phyloP scores from a whole-genome alignment of 352 stramenopile genomes.

The Pythium aphanidermatum region DNA sequence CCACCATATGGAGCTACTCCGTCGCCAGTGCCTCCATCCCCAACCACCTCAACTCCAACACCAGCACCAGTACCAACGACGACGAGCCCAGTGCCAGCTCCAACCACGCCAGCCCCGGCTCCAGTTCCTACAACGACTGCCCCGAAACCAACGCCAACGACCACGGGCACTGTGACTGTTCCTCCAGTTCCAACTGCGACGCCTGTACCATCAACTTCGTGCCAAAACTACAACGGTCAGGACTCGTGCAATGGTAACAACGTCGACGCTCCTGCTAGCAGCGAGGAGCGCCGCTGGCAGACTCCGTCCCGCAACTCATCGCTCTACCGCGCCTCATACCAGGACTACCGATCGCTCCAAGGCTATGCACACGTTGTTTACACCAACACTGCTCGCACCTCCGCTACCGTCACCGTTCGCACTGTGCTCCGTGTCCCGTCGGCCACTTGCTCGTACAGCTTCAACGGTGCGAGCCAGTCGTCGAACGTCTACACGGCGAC shows the following conservation, averaged over 20 bases:
- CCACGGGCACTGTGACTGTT: no score
- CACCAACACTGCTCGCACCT: constrained; percentile 18
- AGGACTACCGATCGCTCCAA: constrained; percentile 31
- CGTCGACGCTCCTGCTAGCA: constrained; percentile 3
- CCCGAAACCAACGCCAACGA: background rate
- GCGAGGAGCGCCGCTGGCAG: constrained; percentile 35
- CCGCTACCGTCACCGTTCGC: constrained; percentile 34
- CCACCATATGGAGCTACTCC: background rate
- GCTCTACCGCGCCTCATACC: constrained; percentile 25
- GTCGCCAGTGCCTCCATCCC: background rate
- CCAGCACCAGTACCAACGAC: no score
- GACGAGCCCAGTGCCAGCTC: no score
- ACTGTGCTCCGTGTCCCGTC: constrained; percentile 24
- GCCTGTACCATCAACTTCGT: constrained; percentile 19
- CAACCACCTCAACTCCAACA: background rate
- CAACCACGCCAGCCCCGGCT: background rate
- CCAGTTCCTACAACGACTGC: background rate
- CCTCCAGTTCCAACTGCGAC: background rate
- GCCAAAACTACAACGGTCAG: constrained; percentile 9
- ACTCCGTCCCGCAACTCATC: constrained; percentile 34
- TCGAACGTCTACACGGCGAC: constrained; percentile 19
- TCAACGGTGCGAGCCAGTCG: constrained; percentile 24
- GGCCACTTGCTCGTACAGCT: constrained; percentile 30
- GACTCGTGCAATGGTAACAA: constrained; percentile 2
- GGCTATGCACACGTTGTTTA: constrained; percentile 45